Percentiles rank a stretch among this genome's conserved stretches.
phyloP scores from a whole-genome alignment of 306 rosid genomes.

The Sechiopsis laciniata region DNA sequence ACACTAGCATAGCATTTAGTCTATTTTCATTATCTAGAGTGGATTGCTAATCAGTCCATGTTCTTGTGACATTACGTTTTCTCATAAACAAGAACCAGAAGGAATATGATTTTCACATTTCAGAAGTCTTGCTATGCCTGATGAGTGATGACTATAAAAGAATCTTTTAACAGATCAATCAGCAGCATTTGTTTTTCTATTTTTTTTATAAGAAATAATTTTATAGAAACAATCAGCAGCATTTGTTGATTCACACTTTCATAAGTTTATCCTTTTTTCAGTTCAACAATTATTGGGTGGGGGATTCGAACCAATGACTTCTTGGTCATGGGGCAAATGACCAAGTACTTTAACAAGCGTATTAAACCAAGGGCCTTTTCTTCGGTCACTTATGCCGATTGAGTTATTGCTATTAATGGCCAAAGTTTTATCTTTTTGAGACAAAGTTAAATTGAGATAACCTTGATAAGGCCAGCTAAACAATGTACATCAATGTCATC shows the following conservation, averaged over 20 bases:
- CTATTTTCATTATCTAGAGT: neutral
- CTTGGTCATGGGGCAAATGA: too few species aligned
- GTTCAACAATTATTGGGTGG: too few species aligned
- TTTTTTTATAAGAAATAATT: too few species aligned
- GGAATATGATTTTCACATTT: neutral
- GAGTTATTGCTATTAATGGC: too few species aligned
- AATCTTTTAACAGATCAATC: constrained; percentile 1
- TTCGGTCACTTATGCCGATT: too few species aligned
- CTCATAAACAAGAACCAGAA: neutral
- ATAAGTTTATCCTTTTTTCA: too few species aligned
- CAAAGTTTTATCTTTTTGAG: neutral
- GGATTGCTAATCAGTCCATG: neutral
- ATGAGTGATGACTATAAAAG: neutral
- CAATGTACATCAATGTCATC: constrained; percentile 77
- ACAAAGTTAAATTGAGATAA: constrained; percentile 12
- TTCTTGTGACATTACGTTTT: neutral
- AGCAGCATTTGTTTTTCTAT: neutral
- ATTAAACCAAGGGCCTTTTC: too few species aligned
- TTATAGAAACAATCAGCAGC: too few species aligned
- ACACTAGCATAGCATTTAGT: neutral
- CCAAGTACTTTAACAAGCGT: too few species aligned
- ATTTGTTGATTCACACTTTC: neutral
- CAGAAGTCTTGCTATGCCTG: neutral
- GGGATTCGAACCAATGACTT: too few species aligned
- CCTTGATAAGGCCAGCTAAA: constrained; percentile 91